Evolutionary conservation across 2,329 filamentous ascomycete species (phyloP).

Genomic region (Diaporthe australafricana): DNA sequence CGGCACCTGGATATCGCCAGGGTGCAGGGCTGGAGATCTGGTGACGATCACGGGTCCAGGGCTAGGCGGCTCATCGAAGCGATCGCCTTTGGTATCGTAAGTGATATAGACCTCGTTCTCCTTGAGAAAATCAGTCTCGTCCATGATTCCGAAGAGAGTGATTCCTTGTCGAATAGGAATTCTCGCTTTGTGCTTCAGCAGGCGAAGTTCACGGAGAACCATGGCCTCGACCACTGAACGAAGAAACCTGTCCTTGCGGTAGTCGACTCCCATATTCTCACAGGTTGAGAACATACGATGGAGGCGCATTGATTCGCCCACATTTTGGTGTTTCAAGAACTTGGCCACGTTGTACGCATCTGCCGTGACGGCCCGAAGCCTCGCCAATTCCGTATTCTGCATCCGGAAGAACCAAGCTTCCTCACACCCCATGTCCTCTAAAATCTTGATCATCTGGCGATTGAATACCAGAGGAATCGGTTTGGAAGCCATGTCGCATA

Average conservation of each 20-base stretch:
- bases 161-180: slow-evolving; percentile 78
- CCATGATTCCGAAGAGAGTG: slow-evolving; percentile 87
- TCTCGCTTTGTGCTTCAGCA: slow-evolving; percentile 82
- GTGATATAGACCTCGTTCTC: slow-evolving; percentile 78
- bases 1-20: slow-evolving; percentile 81
- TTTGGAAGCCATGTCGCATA: slow-evolving; percentile 76
- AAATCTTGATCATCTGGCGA: slow-evolving; percentile 84
- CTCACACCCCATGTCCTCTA: slow-evolving; percentile 79
- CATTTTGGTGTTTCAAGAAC: slow-evolving; percentile 72
- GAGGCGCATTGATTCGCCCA: slow-evolving; percentile 71
- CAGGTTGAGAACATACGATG: slow-evolving; percentile 72
- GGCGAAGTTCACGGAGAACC: slow-evolving; percentile 76
- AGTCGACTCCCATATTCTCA: slow-evolving; percentile 69
- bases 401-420: slow-evolving; percentile 70
- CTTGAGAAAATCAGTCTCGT: slow-evolving; percentile 77
- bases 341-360: slow-evolving; percentile 70
- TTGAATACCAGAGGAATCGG: slow-evolving; percentile 80
- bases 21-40: slow-evolving; percentile 83
- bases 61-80: slow-evolving; percentile 41
- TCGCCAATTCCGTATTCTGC: slow-evolving; percentile 71
- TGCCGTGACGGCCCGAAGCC: slow-evolving; percentile 69
- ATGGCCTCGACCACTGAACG: slow-evolving; percentile 77
- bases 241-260: slow-evolving; percentile 76
- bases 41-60: slow-evolving; percentile 71
- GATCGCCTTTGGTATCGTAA: slow-evolving; percentile 52